Evolutionary conservation across 2,329 filamentous ascomycete genomes (phyloP), one percentile per base, ranked within the genome.

Genomic region (Cadophora luteo-olivacea): DNA sequence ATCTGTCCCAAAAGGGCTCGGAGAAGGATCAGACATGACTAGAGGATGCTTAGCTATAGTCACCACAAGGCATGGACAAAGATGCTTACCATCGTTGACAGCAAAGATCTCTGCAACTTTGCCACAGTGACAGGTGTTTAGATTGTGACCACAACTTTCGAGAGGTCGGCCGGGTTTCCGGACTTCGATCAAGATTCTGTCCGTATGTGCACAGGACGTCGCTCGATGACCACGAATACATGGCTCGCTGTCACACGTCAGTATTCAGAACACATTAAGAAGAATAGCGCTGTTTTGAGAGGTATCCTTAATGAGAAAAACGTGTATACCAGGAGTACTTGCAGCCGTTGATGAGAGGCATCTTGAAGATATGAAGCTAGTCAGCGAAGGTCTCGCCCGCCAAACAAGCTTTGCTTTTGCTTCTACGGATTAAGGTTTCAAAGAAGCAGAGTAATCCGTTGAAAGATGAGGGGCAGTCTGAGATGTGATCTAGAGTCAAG

Each of bases 191-290:
- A 76, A 60, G 6, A 76, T 60, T 38, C 75, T 62, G 58, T 75
- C 74, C 1, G 67, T 73, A 45, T 77, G 75, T 3, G 68, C 52
- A 38, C 75, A 76, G 8, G 67, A 73, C 55, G 74, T 76, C 12
- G 75, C 74, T 64, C 75, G 67, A 38, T 77, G 75, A 3, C 75
- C 75, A n/a, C 75, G 71, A 41, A 77, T 74, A 45, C 75, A 77
- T 51, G 75, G 72, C 58, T 74, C 72, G 62, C 75, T 76, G 38
- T 60, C 24, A 58, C 3, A 12, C 25, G 25, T 60, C 63, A 61
- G 64, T 49, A 45, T 8, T 9, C n/a, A 16, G 22, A 22, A 16
- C 16, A 24, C n/a, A 38, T 29, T 11, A 24, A 48, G 52, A 36
- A 45, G 8, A 48, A 7, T 8, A 54, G 60, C 19, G n/a, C 32